phyloP scores from a whole-genome alignment of 2,329 filamentous ascomycete genomes.

The Teratosphaeria nubilosa region DNA sequence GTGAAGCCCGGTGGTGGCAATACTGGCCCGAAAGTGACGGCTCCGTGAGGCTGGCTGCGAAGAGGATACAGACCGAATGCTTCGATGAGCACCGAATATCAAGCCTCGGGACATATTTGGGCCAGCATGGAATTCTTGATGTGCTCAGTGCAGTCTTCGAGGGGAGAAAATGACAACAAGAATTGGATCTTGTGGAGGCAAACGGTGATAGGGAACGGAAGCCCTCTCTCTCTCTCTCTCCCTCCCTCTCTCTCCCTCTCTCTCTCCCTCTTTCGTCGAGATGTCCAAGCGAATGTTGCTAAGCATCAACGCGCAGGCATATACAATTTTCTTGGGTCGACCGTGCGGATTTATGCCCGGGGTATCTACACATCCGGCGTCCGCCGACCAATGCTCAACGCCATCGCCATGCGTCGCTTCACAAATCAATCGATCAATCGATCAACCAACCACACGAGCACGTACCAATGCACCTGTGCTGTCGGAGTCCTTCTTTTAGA shows the following conservation, averaged over 20 bases:
- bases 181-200: no score
- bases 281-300: neutral
- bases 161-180: no score
- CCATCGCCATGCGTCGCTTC: constrained; percentile 1
- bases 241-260: no score
- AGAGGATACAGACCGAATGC: neutral
- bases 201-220: no score
- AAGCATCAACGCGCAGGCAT: neutral
- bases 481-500: neutral
- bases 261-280: no score
- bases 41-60: neutral
- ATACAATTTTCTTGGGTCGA: neutral
- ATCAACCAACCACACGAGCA: neutral
- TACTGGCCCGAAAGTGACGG: neutral
- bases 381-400: neutral
- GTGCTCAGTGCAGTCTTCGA: no score
- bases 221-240: no score
- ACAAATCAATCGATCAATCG: neutral
- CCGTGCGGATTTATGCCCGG: neutral
- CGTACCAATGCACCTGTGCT: neutral
- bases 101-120: no score
- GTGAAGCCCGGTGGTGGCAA: neutral
- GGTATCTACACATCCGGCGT: neutral
- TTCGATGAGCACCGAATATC: neutral
- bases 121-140: no score